A percentile compares a stretch with the other conserved stretches of the same genome.
Conservation (phyloP, 1,139 yeast genomes). For the Sugiyamaella xylanicola region DNA sequence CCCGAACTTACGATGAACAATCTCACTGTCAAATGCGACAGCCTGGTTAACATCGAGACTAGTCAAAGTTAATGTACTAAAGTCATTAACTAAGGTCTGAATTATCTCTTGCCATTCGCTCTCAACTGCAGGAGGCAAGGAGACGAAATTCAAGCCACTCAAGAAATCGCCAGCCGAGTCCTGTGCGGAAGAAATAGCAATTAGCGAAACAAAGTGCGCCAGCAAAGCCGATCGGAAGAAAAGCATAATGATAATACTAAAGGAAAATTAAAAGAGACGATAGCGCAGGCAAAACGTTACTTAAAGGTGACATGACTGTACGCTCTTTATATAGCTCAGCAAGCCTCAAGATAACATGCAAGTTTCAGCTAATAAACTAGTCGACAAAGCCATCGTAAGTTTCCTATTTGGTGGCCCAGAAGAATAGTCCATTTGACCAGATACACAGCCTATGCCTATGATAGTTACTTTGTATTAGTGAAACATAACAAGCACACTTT, state of each 20-base stretch:
- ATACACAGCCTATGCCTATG: background rate
- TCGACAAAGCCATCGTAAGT: too few species aligned
- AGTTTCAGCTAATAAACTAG: too few species aligned
- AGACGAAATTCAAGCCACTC: background rate
- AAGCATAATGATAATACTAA: background rate
- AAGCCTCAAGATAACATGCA: background rate
- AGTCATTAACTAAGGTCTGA: background rate
- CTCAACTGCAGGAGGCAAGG: background rate
- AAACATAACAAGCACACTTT: background rate
- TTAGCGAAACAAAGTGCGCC: background rate
- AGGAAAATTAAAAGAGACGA: background rate
- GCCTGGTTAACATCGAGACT: background rate
- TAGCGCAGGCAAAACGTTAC: too few species aligned
- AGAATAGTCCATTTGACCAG: background rate
- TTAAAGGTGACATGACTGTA: too few species aligned
- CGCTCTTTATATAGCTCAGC: background rate
- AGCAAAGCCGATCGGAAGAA: background rate
- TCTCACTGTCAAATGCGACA: constrained; percentile 2
- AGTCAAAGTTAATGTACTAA: constrained; percentile 1
- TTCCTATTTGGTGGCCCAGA: too few species aligned
- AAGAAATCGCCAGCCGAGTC: background rate
- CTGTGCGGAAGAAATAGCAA: background rate
- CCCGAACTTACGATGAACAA: background rate
- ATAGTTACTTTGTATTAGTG: background rate
- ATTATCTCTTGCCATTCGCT: constrained; percentile 4